Evolutionary conservation across 2,329 filamentous ascomycete species (phyloP).

Genomic region (Colletotrichum tamarilloi): DNA sequence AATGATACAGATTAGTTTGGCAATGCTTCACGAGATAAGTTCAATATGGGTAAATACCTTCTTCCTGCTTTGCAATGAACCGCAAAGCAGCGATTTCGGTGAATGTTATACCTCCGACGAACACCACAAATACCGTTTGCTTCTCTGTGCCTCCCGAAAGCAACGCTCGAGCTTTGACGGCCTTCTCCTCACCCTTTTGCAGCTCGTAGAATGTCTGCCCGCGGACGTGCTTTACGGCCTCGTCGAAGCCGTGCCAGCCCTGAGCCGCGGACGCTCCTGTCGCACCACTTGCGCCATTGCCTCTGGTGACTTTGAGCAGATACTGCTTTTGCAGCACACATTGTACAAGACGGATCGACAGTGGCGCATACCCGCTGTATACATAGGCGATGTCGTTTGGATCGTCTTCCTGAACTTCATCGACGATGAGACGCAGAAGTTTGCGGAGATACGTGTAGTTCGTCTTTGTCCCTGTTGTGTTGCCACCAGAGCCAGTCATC

Average conservation of each 20-base stretch:
- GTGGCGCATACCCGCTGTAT: conserved; percentile 95
- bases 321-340: conserved; percentile 93
- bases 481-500: conserved; percentile 71
- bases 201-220: conserved; percentile 92
- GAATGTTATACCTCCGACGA: conserved; percentile 95
- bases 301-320: conserved; percentile 76
- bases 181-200: conserved; percentile 93
- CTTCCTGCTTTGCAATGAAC: conserved; percentile 88
- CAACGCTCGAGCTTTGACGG: conserved; percentile 85
- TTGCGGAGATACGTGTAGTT: conserved; percentile 93
- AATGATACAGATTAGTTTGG: not conserved
- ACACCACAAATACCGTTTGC: conserved; percentile 96
- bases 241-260: conserved; percentile 94
- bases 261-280: conserved; percentile 63
- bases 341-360: conserved; percentile 91
- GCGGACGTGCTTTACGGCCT: conserved; percentile 86
- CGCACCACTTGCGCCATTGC: conserved; percentile 62
- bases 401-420: conserved; percentile 95
- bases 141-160: conserved; percentile 79
- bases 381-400: conserved; percentile 98
- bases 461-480: conserved; percentile 77
- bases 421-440: conserved; percentile 87
- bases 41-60: conserved; percentile 58
- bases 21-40: not conserved
- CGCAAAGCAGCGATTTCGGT: conserved; percentile 94